Percentiles rank a stretch among this genome's conserved stretches.
Evolutionary conservation across 1,284 basidiomycete species (phyloP).

Genomic region (Leccinum subspadiceum): DNA sequence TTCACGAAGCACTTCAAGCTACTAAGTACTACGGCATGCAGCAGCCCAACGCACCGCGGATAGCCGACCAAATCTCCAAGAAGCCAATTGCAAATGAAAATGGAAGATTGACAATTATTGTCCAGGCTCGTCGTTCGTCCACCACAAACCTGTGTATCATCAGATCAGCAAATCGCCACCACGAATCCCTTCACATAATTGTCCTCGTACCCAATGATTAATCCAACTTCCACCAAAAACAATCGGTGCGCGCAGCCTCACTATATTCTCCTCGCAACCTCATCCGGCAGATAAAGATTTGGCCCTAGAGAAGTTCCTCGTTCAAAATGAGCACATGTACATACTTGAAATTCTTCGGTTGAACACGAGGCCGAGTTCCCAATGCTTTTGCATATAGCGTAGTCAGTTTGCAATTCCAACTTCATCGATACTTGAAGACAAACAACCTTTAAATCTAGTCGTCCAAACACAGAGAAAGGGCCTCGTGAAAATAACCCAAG

Average conservation of each 20-base stretch:
- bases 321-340: constrained; percentile 3
- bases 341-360: not conserved
- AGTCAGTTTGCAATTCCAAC: constrained; percentile 12
- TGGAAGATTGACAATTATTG: constrained; percentile 9
- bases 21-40: not conserved
- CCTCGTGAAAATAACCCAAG: constrained; percentile 7
- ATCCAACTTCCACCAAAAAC: not conserved
- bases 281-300: constrained; percentile 10
- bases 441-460: constrained; percentile 10
- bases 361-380: constrained; percentile 25
- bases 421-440: constrained; percentile 19
- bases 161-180: constrained; percentile 4
- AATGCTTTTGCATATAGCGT: not conserved
- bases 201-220: not conserved
- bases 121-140: constrained; percentile 10
- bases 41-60: constrained; percentile 24
- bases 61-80: constrained; percentile 21
- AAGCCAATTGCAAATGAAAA: constrained; percentile 15
- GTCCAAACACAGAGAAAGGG: constrained; percentile 14
- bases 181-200: constrained; percentile 1
- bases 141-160: constrained; percentile 6
- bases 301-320: constrained; percentile 8
- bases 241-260: not conserved
- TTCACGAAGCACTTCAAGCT: not conserved
- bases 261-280: constrained; percentile 2